phyloP scores from a whole-genome alignment of 768 basidiomycete genomes.

The Boletus subcaerulescens region DNA sequence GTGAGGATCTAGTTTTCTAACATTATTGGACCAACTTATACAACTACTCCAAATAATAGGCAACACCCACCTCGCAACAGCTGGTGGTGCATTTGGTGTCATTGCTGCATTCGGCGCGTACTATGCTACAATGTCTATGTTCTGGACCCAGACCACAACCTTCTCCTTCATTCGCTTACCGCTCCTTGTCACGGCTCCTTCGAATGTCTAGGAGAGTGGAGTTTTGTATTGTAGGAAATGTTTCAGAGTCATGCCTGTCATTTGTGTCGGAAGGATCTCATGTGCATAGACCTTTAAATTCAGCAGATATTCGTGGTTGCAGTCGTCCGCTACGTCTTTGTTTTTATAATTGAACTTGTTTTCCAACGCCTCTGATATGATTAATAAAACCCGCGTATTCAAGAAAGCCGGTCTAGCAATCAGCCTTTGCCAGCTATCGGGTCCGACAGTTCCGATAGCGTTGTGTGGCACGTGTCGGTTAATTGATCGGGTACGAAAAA shows the following conservation, averaged over 20 bases:
- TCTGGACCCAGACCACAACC: constrained; percentile 31
- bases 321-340: no score
- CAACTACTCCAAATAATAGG: constrained; percentile 6
- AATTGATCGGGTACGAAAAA: constrained; percentile 29
- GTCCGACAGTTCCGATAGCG: constrained; percentile 3
- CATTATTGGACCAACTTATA: not conserved
- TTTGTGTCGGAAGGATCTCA: no score
- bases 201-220: constrained; percentile 2
- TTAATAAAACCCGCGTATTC: no score
- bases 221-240: not conserved
- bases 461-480: constrained; percentile 15
- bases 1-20: constrained; percentile 6
- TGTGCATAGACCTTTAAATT: not conserved
- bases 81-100: constrained; percentile 26
- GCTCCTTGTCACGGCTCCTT: constrained; percentile 17
- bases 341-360: no score
- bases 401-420: no score
- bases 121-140: constrained; percentile 25
- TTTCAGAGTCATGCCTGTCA: no score
- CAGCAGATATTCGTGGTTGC: not conserved
- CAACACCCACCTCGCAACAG: constrained; percentile 23
- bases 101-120: constrained; percentile 29
- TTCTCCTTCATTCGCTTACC: constrained; percentile 27
- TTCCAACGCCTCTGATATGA: no score
- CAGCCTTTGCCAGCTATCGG: no score